These are phyloP conservation scores for Paradendryphiella salina DNA, from an alignment of 2,329 filamentous ascomycete genomes.

Conservation along the genomic window DNA sequence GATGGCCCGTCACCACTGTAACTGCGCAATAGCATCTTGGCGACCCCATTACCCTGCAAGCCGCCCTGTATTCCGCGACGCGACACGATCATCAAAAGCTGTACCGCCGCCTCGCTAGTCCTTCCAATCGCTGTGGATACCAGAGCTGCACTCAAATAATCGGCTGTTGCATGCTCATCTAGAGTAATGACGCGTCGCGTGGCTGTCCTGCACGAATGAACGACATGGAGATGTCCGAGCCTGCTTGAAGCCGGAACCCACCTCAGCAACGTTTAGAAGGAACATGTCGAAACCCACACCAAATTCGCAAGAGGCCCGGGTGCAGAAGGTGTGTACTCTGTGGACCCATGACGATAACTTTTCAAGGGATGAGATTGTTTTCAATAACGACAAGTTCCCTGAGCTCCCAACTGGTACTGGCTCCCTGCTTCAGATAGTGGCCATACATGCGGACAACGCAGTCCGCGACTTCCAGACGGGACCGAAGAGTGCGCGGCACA, in stretches of 20 bases:
- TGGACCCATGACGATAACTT: conserved; percentile 73
- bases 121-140: not conserved
- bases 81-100: not conserved
- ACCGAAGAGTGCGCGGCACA: conserved; percentile 29
- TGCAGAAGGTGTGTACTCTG: conserved; percentile 53
- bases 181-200: conserved; percentile 2
- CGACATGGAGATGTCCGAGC: conserved; percentile 2
- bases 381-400: conserved; percentile 73
- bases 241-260: conserved; percentile 4
- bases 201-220: conserved; percentile 2
- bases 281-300: conserved; percentile 40
- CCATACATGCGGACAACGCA: conserved; percentile 58
- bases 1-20: too few relatives aligned
- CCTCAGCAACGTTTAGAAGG: not conserved
- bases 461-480: conserved; percentile 52
- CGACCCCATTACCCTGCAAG: conserved; percentile 4
- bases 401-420: conserved; percentile 65
- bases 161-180: not conserved
- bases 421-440: conserved; percentile 72
- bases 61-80: not conserved
- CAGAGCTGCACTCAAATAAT: not conserved
- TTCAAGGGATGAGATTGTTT: conserved; percentile 74
- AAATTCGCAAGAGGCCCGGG: conserved; percentile 29
- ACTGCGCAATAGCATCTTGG: conserved; percentile 6
- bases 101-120: not conserved